Base-by-base conservation (phyloP, 805 yeast genomes). In the Yarrowia phangngaensis region DNA sequence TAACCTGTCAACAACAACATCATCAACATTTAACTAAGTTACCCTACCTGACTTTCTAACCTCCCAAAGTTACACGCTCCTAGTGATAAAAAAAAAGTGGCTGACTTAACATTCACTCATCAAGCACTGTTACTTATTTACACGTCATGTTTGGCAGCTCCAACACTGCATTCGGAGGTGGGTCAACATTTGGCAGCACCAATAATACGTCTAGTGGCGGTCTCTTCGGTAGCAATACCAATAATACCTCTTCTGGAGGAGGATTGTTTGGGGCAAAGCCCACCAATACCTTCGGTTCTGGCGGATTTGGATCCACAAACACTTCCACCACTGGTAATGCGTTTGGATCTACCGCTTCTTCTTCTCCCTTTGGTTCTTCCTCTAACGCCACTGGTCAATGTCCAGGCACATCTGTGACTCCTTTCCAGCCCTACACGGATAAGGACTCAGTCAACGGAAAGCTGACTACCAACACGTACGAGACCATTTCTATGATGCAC, bases 401-500 rank as follows among this genome's bases (percentile, higher is more conserved):
- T 66, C 74, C 78, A 54, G 95, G 95, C 24, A 82, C 95, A 4
- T 76, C 81, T 0, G 66, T 72, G 7, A 78, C 74, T 56, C 90
- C 95, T 1, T 89, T 80, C 62, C 71, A 78, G 45, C 74, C 88
- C 7, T 72, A 65, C 55, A 70, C 73, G 26, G 97, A 90, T 63
- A 84, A 82, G 58, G 97, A 89, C 60, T 62, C 66, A 26, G 63
- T 71, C 4, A 23, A 27, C 20, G 52, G 53, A 17, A 53, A 53
- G 43, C 15, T 52, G 22, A 28, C 22, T 6, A 69, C 71, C 15
- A 80, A 78, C 50, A 66, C 72, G 41, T 89, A 71, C 66, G 86
- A 90, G 64, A 79, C 79, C 57, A 82, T 92, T 53, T 70, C 84
- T 8, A 76, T 85, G 34, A 89, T 92, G 97, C 95, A 95, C 4